Percentiles rank a stretch among this genome's conserved stretches.
phyloP scores from a whole-genome alignment of 108 stramenopile species.

The Epithemia pelagica region DNA sequence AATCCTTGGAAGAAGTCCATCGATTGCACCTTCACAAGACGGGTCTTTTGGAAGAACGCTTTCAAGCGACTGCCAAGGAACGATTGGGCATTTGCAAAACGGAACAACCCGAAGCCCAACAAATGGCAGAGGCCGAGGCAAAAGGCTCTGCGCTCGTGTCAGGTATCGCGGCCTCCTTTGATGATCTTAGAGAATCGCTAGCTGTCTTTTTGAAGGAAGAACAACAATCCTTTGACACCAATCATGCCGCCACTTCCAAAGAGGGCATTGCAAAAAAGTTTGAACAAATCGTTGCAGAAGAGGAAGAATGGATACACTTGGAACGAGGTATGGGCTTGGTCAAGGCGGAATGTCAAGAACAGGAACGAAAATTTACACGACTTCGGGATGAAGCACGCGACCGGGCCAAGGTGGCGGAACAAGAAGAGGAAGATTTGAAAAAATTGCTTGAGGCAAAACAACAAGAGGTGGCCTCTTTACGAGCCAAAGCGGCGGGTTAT shows the following conservation, averaged over 20 bases:
- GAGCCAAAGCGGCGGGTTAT: conserved; percentile 48
- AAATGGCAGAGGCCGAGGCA: conserved; percentile 58
- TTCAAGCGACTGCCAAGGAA: conserved; percentile 42
- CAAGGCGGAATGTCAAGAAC: conserved; percentile 60
- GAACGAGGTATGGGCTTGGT: conserved; percentile 73
- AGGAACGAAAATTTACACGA: conserved; percentile 57
- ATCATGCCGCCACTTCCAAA: conserved; percentile 34
- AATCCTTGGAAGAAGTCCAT: conserved; percentile 15
- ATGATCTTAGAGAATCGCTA: conserved; percentile 52
- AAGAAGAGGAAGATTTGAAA: conserved; percentile 63
- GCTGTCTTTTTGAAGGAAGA: too few species aligned
- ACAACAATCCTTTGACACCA: conserved; percentile 30
- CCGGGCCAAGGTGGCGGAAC: conserved; percentile 45
- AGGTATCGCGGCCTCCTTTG: conserved; percentile 70
- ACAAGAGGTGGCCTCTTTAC: conserved; percentile 44
- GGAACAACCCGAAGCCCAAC: conserved; percentile 50
- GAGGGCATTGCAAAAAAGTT: conserved; percentile 56
- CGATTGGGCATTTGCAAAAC: conserved; percentile 51
- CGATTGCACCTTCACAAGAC: conserved; percentile 27
- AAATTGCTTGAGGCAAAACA: conserved; percentile 46
- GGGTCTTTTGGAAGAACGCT: conserved; percentile 42
- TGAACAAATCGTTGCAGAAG: conserved; percentile 23
- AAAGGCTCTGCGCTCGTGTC: conserved; percentile 82
- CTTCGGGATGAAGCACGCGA: conserved; percentile 43
- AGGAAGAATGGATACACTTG: conserved; percentile 58